These are phyloP conservation scores for Monocercomonoides exilis DNA, from an alignment of 78 protist genomes.

Conservation along the genomic window DNA sequence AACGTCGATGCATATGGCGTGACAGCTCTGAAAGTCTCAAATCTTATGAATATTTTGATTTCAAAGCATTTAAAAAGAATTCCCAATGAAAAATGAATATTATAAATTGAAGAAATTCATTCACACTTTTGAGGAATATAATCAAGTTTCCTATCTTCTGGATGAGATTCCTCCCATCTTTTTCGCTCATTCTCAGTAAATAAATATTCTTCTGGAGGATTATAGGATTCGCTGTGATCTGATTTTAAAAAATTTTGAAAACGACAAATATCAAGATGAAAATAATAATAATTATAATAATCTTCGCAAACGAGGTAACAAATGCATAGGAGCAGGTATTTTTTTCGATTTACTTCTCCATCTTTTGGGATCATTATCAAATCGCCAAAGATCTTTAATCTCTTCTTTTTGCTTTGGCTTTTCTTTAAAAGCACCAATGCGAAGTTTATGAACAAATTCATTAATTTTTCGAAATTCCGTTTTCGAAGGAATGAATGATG, in stretches of 20 bases:
- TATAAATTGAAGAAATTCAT: neutral
- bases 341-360: neutral
- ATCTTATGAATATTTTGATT: neutral
- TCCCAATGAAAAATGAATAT: neutral
- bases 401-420: neutral
- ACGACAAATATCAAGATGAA: neutral
- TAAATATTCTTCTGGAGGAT: slow-evolving; percentile 31
- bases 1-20: neutral
- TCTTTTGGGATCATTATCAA: neutral
- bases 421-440: neutral
- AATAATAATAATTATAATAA: no score
- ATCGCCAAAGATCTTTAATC: neutral
- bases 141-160: neutral
- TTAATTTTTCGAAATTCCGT: neutral
- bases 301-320: no score
- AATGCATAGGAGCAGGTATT: no score
- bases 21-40: neutral
- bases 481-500: neutral
- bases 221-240: slow-evolving; percentile 27
- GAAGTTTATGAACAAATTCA: neutral
- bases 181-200: slow-evolving; percentile 17
- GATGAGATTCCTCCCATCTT: slow-evolving; percentile 17
- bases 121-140: slow-evolving; percentile 27
- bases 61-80: no score
- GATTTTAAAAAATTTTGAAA: neutral